A percentile compares a stretch with the other conserved stretches of the same genome.
Evolutionary conservation across 192 early-diverging fungal genomes (phyloP).

Genomic region (Jimgerdemannia flammicorona): DNA sequence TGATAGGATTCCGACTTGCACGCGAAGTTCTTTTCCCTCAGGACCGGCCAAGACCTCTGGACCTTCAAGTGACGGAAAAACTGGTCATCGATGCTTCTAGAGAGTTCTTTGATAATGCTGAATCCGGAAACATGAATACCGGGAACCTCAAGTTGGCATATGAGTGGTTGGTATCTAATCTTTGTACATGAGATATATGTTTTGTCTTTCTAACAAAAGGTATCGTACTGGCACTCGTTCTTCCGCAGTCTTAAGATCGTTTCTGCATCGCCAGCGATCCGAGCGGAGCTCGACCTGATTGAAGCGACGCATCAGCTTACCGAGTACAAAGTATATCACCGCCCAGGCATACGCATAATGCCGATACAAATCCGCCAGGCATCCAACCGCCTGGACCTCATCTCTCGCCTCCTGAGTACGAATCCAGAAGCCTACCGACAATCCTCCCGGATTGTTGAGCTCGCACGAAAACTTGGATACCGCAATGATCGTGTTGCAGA

Average conservation of each 20-base stretch:
- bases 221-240: neutral
- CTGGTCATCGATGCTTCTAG: slow-evolving; percentile 63
- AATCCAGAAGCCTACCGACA: slow-evolving; percentile 44
- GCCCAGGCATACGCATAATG: slow-evolving; percentile 48
- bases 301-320: slow-evolving; percentile 66
- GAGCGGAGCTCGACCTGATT: slow-evolving; percentile 60
- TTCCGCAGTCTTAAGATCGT: slow-evolving; percentile 55
- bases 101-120: slow-evolving; percentile 74
- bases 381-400: slow-evolving; percentile 54
- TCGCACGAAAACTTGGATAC: slow-evolving; percentile 50
- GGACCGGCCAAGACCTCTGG: slow-evolving; percentile 29
- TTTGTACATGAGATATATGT: too few species aligned
- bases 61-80: slow-evolving; percentile 46
- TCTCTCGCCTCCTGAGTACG: slow-evolving; percentile 53
- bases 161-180: slow-evolving; percentile 54
- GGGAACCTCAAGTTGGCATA: slow-evolving; percentile 68
- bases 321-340: slow-evolving; percentile 42
- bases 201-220: too few species aligned
- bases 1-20: slow-evolving; percentile 52
- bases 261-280: slow-evolving; percentile 48
- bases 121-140: slow-evolving; percentile 58
- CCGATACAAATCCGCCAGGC: slow-evolving; percentile 71
- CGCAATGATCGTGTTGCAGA: slow-evolving; percentile 37
- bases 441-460: slow-evolving; percentile 47
- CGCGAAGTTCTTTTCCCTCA: slow-evolving; percentile 46